A percentile compares a stretch with the other conserved stretches of the same genome.
Evolutionary conservation across 2,329 filamentous ascomycete genomes (phyloP).

Genomic region (Neonectria faginata): DNA sequence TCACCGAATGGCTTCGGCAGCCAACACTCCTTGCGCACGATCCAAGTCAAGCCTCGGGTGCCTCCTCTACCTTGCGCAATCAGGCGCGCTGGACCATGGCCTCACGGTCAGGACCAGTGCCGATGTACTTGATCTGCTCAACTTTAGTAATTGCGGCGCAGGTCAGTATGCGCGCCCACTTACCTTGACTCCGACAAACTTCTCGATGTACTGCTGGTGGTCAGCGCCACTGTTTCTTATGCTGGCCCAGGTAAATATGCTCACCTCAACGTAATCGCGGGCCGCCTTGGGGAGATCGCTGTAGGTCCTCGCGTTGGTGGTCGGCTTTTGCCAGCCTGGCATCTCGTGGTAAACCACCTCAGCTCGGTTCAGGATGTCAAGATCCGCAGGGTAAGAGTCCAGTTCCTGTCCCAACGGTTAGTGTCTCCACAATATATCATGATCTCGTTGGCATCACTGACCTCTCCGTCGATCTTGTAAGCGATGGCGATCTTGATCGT

Average conservation of each 20-base stretch:
- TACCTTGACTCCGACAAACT: conserved; percentile 70
- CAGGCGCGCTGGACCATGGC: conserved; percentile 65
- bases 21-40: conserved; percentile 27
- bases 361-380: conserved; percentile 66
- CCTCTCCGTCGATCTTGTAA: conserved; percentile 64
- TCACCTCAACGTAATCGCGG: conserved; percentile 70
- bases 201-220: conserved; percentile 66
- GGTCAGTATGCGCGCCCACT: conserved; percentile 29
- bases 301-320: conserved; percentile 69
- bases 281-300: conserved; percentile 73
- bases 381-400: conserved; percentile 72
- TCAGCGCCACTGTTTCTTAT: conserved; percentile 32
- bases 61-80: conserved; percentile 29
- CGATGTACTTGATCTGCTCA: conserved; percentile 68
- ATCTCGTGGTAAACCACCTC: conserved; percentile 77
- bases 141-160: conserved; percentile 36
- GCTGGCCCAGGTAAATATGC: conserved; percentile 28
- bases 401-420: conserved; percentile 41
- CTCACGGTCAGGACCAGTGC: conserved; percentile 73
- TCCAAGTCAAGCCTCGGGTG: conserved; percentile 28
- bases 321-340: conserved; percentile 76
- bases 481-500: conserved; percentile 80
- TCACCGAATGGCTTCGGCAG: conserved; percentile 27
- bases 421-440: conserved; percentile 44
- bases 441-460: conserved; percentile 30